Conservation (phyloP, 192 early-diverging fungal species). For the Coemansia sp. region DNA sequence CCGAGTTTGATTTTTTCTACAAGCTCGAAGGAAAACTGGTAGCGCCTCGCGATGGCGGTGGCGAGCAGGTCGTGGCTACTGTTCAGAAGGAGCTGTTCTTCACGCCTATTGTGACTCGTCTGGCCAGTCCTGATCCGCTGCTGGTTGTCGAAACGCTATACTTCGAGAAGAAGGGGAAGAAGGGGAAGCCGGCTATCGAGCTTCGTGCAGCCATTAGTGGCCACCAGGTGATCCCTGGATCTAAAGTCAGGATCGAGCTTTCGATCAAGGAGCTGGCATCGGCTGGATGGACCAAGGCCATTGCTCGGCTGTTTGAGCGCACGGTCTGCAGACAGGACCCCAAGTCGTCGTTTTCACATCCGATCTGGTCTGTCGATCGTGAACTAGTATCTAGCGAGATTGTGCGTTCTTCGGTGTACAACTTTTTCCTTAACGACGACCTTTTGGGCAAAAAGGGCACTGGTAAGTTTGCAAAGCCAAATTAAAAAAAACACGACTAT, state of each 20-base stretch:
- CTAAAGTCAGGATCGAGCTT: conserved; percentile 38
- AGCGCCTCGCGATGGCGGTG: conserved; percentile 29
- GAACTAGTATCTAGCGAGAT: conserved; percentile 29
- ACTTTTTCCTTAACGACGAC: conserved; percentile 47
- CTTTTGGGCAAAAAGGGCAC: conserved; percentile 14
- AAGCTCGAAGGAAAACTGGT: conserved; percentile 23
- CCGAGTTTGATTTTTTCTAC: conserved; percentile 38
- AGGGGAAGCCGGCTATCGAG: conserved; percentile 46
- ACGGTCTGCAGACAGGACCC: conserved; percentile 34
- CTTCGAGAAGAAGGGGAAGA: conserved; percentile 51
- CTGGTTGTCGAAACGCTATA: conserved; percentile 36
- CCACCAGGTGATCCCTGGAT: conserved; percentile 38
- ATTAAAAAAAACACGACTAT: too few relatives aligned
- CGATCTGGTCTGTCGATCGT: conserved; percentile 43
- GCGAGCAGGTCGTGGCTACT: conserved; percentile 25
- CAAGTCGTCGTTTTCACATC: conserved; percentile 22
- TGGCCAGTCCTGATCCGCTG: conserved; percentile 22
- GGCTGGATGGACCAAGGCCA: conserved; percentile 39
- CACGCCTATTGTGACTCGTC: conserved; percentile 33
- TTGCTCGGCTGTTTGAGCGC: conserved; percentile 43
- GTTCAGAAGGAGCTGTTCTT: conserved; percentile 38
- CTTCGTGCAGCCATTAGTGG: conserved; percentile 22
- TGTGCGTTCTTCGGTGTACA: conserved; percentile 51
- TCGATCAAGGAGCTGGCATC: conserved; percentile 49
- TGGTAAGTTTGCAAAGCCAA: conserved; percentile 18